Evolutionary conservation across 2,329 filamentous ascomycete species (phyloP).

Genomic region (Exophiala bonariae): DNA sequence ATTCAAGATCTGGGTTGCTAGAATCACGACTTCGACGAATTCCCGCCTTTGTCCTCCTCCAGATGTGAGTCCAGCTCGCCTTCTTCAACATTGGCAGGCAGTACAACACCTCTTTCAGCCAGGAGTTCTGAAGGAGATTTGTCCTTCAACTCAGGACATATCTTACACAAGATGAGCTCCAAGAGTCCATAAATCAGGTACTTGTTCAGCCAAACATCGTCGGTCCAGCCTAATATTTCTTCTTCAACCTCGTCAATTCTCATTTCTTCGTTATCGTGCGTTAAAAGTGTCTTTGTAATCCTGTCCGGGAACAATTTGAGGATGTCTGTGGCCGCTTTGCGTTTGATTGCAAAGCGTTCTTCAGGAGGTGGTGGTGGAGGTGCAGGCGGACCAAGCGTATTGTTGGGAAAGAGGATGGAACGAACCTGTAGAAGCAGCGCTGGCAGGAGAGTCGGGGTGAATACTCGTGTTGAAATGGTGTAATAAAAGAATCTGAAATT

Average conservation of each 20-base stretch:
- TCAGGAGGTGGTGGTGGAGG: conserved; percentile 25
- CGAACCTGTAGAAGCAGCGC: conserved; percentile 63
- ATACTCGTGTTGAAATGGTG: conserved; percentile 58
- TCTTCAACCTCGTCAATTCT: conserved; percentile 57
- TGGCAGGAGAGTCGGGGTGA: conserved; percentile 66
- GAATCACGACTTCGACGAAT: no score
- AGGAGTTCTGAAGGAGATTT: conserved; percentile 70
- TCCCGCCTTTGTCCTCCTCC: no score
- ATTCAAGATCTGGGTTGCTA: no score
- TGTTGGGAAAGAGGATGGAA: conserved; percentile 77
- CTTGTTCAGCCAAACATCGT: conserved; percentile 87
- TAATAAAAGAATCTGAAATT: conserved; percentile 43
- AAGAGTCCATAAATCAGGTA: conserved; percentile 81
- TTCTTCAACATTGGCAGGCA: not conserved
- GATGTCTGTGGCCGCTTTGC: conserved; percentile 44
- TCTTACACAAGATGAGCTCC: conserved; percentile 75
- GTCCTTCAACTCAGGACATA: conserved; percentile 81
- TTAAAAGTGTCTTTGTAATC: conserved; percentile 46
- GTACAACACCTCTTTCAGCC: conserved; percentile 64
- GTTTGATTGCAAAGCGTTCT: conserved; percentile 37
- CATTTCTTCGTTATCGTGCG: conserved; percentile 48
- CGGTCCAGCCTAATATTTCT: conserved; percentile 69
- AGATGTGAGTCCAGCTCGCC: not conserved
- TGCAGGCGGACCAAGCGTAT: conserved; percentile 31
- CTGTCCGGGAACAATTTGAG: conserved; percentile 43